A percentile compares a stretch with the other conserved stretches of the same genome.
These are phyloP conservation scores for Hyphodiscus hymeniophilus DNA, from an alignment of 495 filamentous ascomycete genomes.

Conservation along the genomic window DNA sequence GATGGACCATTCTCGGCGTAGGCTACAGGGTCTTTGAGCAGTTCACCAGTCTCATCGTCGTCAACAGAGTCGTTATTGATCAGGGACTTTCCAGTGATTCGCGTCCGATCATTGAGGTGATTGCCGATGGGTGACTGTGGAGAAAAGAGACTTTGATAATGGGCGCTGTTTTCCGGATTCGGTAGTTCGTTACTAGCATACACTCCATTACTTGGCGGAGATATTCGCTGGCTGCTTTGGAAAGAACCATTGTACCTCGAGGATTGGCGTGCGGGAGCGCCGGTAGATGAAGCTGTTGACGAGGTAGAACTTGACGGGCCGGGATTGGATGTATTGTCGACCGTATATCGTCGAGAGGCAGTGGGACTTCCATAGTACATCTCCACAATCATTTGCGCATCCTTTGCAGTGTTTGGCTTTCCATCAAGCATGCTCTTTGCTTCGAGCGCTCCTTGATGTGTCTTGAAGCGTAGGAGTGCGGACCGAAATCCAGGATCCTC, in stretches of 20 bases:
- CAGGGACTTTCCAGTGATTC: conserved; percentile 71
- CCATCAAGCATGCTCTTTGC: conserved; percentile 71
- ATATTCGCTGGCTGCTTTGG: conserved; percentile 63
- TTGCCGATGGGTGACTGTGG: conserved; percentile 79
- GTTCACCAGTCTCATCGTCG: conserved; percentile 74
- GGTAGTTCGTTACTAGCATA: conserved; percentile 52
- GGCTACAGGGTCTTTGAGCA: conserved; percentile 75
- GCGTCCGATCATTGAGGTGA: conserved; percentile 57
- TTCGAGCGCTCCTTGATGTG: conserved; percentile 63
- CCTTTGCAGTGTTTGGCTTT: conserved; percentile 65
- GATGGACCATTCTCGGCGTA: conserved; percentile 71
- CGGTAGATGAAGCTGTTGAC: conserved; percentile 43
- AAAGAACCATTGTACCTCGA: conserved; percentile 75
- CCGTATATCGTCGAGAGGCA: conserved; percentile 30
- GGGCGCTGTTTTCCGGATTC: conserved; percentile 49
- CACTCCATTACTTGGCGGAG: conserved; percentile 47
- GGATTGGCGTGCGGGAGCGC: conserved; percentile 54
- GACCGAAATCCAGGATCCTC: conserved; percentile 66
- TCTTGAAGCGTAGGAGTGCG: conserved; percentile 69
- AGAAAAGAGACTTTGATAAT: conserved; percentile 70
- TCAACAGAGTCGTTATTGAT: conserved; percentile 76
- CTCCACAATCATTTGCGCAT: conserved; percentile 74
- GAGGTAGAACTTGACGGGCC: conserved; percentile 40
- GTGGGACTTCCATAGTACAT: conserved; percentile 45
- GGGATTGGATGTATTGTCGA: conserved; percentile 26